Base-by-base conservation (phyloP, 2,329 filamentous ascomycete species). In the Zopfia rhizophila region DNA sequence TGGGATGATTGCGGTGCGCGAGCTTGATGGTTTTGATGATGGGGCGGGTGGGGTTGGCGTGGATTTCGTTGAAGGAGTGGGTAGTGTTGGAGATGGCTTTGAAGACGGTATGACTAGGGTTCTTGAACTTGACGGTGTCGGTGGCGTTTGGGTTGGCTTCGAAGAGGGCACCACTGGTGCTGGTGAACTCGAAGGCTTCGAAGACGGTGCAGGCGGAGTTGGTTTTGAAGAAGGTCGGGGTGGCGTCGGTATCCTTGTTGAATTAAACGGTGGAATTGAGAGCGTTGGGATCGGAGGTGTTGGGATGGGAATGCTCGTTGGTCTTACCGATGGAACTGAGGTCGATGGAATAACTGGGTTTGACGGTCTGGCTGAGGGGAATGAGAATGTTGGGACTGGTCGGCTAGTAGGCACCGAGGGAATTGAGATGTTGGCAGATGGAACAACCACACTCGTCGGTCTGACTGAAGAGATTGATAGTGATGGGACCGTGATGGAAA, bases 111-210 rank as follows among this genome's bases (percentile, higher is more conserved):
- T 8, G 19, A 16, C 25, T 11, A 21, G 27, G 21, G 31, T 30
- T 24, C 12, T 36, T 6, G 13, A 23, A 36, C 8, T 27, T 18
- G 29, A 37, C 14, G 38, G 32, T 3, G 13, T 13, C 12, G 45
- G 31, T 3, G 45, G 45, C 19, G 36, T 44, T 21, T n/a, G n/a
- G n/a, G n/a, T n/a, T n/a, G 31, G 40, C 18, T 13, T 45, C 22
- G 14, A 16, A n/a, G 32, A 37, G 5, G 31, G 30, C n/a, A n/a
- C n/a, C n/a, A n/a, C n/a, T n/a, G n/a, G n/a, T n/a, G n/a, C n/a
- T n/a, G n/a, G n/a, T 16, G 33, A 16, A 8, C 14, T 31, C 29
- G 29, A 8, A 10, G 29, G 14, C 10, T 10, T 17, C 32, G 32
- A 36, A 17, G 32, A 36, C 32, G 24, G 11, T 31, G 24, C n/a